phyloP scores from a whole-genome alignment of 1,139 yeast genomes.

The Protomyces pachydermus region DNA sequence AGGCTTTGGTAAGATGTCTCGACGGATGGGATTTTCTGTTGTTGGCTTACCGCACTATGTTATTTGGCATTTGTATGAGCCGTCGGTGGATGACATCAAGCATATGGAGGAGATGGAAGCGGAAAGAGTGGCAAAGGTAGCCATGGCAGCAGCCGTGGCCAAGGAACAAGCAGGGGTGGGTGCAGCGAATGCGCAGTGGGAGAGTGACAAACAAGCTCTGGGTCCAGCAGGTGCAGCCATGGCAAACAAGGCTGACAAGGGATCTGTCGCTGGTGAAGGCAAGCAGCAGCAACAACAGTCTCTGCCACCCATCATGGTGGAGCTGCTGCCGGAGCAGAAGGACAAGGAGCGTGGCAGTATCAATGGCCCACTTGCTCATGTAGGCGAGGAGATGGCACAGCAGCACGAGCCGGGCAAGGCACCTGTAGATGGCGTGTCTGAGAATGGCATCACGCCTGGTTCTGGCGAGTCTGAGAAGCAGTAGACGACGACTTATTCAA shows the following conservation, averaged over 20 bases:
- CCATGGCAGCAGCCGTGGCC: constrained; percentile 30
- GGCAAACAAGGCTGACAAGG: background rate
- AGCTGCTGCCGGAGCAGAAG: background rate
- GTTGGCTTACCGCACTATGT: constrained; percentile 85
- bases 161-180: constrained; percentile 40
- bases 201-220: constrained; percentile 14
- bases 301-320: background rate
- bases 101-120: constrained; percentile 50
- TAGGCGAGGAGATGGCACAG: constrained; percentile 15
- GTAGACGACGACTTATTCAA: no score
- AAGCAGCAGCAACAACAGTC: background rate
- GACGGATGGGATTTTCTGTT: constrained; percentile 74
- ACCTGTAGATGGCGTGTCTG: background rate
- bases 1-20: constrained; percentile 82
- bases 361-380: constrained; percentile 23
- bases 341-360: constrained; percentile 6
- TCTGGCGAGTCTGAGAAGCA: background rate
- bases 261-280: background rate
- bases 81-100: constrained; percentile 68
- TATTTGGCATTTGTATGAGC: constrained; percentile 90
- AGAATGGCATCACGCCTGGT: background rate
- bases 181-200: constrained; percentile 18
- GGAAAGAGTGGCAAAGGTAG: constrained; percentile 41
- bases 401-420: background rate
- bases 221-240: background rate